Base-by-base conservation (phyloP, 2,329 filamentous ascomycete genomes). In the Alternaria burnsii region DNA sequence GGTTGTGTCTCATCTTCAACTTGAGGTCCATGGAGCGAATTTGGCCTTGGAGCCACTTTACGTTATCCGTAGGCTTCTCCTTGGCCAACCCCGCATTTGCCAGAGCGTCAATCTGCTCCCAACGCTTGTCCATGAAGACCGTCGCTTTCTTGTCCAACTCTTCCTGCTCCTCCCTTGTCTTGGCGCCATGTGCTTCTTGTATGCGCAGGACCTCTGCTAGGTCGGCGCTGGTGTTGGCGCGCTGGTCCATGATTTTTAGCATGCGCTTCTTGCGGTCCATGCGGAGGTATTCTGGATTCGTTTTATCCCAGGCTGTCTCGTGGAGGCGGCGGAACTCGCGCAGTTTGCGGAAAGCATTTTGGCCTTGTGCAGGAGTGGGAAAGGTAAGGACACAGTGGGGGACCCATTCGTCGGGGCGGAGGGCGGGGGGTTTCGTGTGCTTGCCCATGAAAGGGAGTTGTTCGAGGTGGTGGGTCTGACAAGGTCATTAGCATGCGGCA, bases 361-460 rank as follows among this genome's bases (percentile, higher is more conserved):
- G 82, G 54, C 87, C 87, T 60, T 78, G 75, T 12, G 71, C 73
- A 42, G 80, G 64, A 42, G 81, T 77, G 28, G 85, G 82, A 66
- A 89, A 87, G 62, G 84, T 82, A 50, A 89, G 79, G 26, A 84
- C 84, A 71, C 82, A 87, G 73, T 88, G 84, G 0, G 87, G 87
- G 14, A 79, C 79, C 88, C 88, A 90, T 73, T 88, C 81, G 73
- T 90, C 88, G 72, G 85, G 86, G 62, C 88, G 87, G 51, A 89
- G 77, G 8, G 74, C 76, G 41, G 84, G 76, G 28, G 87, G 87
- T 22, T 86, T 81, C 51, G 86, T 86, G 74, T 89, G 88, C 72
- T 89, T 89, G 78, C 87, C 87, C 47, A 87, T 83, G 77, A 85
- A 88, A 63, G 87, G 77, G 30, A 89, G 79, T 78, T 89, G 88